Percentiles rank a stretch among this genome's conserved stretches.
Conservation (phyloP, 257 asterid species). For the Osmanthus fragrans region DNA sequence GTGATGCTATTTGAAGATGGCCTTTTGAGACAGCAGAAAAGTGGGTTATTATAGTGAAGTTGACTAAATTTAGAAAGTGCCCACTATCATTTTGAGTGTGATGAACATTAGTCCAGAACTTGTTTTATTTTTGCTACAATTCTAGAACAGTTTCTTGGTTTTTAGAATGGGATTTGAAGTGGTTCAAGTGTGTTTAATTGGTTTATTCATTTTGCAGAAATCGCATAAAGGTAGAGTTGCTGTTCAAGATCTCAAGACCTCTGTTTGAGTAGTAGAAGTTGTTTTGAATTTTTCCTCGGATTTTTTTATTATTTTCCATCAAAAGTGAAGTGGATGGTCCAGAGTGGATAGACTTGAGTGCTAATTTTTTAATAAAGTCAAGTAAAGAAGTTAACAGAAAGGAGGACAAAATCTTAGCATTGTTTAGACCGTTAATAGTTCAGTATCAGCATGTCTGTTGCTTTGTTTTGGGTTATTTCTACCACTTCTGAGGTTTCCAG, state of each 20-base stretch:
- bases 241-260: slow-evolving; percentile 1
- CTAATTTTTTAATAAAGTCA: slow-evolving; percentile 4
- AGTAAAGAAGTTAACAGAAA: background rate
- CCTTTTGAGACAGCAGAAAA: slow-evolving; percentile 39
- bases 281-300: background rate
- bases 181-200: background rate
- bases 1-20: slow-evolving; percentile 39
- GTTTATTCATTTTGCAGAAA: background rate
- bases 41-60: slow-evolving; percentile 38
- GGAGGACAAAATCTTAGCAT: slow-evolving; percentile 22
- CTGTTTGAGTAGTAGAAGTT: background rate
- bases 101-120: background rate
- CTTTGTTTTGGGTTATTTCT: slow-evolving; percentile 74
- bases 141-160: background rate
- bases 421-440: slow-evolving; percentile 3
- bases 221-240: background rate
- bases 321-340: background rate
- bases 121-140: background rate
- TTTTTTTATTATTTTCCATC: background rate
- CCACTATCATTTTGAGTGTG: background rate
- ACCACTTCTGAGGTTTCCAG: slow-evolving; percentile 57
- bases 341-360: background rate
- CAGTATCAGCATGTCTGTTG: slow-evolving; percentile 67
- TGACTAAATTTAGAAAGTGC: slow-evolving; percentile 31
- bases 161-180: background rate